phyloP scores from a whole-genome alignment of 2,329 filamentous ascomycete species.

The Lecanosticta acicola region DNA sequence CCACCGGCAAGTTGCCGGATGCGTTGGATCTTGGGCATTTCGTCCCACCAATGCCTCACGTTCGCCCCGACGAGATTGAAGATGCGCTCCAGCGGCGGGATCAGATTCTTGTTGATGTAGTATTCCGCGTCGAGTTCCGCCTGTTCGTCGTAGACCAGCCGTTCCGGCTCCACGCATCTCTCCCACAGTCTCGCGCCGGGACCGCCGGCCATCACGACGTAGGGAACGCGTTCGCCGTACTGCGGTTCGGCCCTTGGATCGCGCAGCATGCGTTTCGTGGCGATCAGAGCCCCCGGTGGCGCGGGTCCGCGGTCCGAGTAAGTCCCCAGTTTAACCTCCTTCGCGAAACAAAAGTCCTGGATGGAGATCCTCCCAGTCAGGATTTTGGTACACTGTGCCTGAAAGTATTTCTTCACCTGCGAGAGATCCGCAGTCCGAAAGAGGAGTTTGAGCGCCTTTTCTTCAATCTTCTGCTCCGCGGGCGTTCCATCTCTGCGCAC shows the following conservation, averaged over 20 bases:
- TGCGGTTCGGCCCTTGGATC: constrained; percentile 86
- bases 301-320: constrained; percentile 76
- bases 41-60: constrained; percentile 85
- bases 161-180: constrained; percentile 82
- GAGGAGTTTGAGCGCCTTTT: constrained; percentile 79
- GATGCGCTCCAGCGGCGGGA: constrained; percentile 90
- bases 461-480: constrained; percentile 93
- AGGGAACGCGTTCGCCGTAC: constrained; percentile 90
- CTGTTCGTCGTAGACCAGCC: constrained; percentile 68
- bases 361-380: constrained; percentile 83
- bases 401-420: constrained; percentile 84
- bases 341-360: constrained; percentile 93
- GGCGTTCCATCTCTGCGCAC: constrained; percentile 91
- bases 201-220: constrained; percentile 84
- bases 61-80: constrained; percentile 95
- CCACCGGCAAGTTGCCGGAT: constrained; percentile 54
- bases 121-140: constrained; percentile 87
- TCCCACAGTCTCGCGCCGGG: constrained; percentile 82
- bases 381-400: constrained; percentile 83
- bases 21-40: constrained; percentile 87
- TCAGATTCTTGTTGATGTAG: constrained; percentile 93
- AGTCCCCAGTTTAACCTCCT: constrained; percentile 82
- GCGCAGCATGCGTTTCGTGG: constrained; percentile 75
- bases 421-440: constrained; percentile 88
- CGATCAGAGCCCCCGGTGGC: constrained; percentile 83